phyloP scores from a whole-genome alignment of 352 stramenopile species.

The Aphanomyces stellatus region DNA sequence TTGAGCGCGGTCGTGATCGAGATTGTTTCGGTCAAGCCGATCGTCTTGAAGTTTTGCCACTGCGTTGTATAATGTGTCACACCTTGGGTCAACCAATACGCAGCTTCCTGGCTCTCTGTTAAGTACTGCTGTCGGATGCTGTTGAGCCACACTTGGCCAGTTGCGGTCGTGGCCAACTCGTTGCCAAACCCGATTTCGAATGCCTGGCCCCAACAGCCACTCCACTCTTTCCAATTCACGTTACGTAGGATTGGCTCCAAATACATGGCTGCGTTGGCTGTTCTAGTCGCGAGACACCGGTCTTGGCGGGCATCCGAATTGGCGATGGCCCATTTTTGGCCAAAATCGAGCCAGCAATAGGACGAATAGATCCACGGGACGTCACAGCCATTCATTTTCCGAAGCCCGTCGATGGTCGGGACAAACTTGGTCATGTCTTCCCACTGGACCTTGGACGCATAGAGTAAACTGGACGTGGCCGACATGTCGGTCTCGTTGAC shows the following conservation, averaged over 20 bases:
- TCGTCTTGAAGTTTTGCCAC: not conserved
- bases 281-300: not conserved
- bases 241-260: not conserved
- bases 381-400: not conserved
- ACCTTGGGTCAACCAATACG: not conserved
- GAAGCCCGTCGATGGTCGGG: not conserved
- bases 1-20: not conserved
- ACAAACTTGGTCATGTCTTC: not conserved
- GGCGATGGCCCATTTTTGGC: not conserved
- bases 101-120: not conserved
- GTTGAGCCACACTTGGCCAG: not conserved
- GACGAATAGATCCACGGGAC: not conserved
- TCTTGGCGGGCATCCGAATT: not conserved
- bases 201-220: not conserved
- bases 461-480: not conserved
- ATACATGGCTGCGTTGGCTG: conserved; percentile 1
- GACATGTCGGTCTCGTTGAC: not conserved
- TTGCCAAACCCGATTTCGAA: not conserved
- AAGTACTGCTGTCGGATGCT: not conserved
- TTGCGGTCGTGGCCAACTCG: not conserved
- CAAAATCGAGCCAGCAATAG: not conserved
- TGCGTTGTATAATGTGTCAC: not conserved
- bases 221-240: not conserved
- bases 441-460: not conserved
- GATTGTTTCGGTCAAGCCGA: not conserved